These are phyloP conservation scores for Nothophytophthora sp. DNA, from an alignment of 352 stramenopile species.

Conservation along the genomic window DNA sequence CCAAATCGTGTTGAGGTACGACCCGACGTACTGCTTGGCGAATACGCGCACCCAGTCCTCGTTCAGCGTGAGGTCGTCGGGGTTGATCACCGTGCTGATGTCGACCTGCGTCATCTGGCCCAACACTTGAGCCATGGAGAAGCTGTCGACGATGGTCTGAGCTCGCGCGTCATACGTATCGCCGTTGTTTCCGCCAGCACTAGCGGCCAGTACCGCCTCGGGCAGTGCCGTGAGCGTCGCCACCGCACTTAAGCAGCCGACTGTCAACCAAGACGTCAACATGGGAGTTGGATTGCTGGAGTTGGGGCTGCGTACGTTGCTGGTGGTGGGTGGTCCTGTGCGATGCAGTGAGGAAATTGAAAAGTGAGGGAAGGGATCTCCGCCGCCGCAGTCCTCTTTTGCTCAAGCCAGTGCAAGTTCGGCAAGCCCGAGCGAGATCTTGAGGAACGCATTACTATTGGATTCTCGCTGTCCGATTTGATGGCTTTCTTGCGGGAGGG, in stretches of 20 bases:
- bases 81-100: constrained; percentile 65
- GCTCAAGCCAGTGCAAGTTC: constrained; percentile 1
- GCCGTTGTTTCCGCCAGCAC: no score
- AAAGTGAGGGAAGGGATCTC: no score
- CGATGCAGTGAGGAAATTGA: constrained; percentile 15
- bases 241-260: constrained; percentile 3
- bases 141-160: constrained; percentile 13
- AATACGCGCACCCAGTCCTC: constrained; percentile 50
- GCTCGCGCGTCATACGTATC: constrained; percentile 10
- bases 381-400: constrained; percentile 7
- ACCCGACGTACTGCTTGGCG: constrained; percentile 77
- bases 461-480: no score
- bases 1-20: constrained; percentile 83
- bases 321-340: constrained; percentile 14
- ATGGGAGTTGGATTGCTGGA: constrained; percentile 2
- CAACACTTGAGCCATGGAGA: constrained; percentile 41
- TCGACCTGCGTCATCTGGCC: constrained; percentile 92
- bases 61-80: constrained; percentile 56
- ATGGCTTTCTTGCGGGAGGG: no score
- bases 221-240: constrained; percentile 1
- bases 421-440: no score
- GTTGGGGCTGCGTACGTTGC: neutral
- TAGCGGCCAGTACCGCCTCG: neutral
- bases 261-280: constrained; percentile 16
- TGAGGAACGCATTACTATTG: no score